Evolutionary conservation across 2,329 filamentous ascomycete genomes (phyloP).

Genomic region (Cercospora sp.): DNA sequence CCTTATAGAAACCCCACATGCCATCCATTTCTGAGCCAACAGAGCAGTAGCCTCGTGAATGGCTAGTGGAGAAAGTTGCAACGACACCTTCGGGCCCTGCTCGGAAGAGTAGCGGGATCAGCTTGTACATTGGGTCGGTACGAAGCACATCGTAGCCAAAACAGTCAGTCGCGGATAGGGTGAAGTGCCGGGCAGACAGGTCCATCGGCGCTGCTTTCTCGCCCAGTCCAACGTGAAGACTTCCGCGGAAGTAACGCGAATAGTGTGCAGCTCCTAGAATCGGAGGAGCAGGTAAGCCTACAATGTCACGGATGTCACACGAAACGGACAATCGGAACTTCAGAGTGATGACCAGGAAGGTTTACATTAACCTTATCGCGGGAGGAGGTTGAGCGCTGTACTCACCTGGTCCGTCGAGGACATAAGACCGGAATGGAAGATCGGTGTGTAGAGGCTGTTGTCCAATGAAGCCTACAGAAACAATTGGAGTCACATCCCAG

Average conservation of each 20-base stretch:
- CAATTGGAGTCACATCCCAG: slow-evolving; percentile 59
- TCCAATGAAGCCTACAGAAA: slow-evolving; percentile 57
- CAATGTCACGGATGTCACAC: neutral
- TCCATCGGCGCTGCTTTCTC: slow-evolving; percentile 75
- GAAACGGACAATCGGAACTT: no score
- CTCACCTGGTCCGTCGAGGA: slow-evolving; percentile 57
- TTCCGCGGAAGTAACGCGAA: slow-evolving; percentile 60
- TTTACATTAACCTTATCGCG: neutral
- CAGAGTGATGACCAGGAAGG: neutral
- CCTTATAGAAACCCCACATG: slow-evolving; percentile 73
- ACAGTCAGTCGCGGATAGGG: slow-evolving; percentile 67
- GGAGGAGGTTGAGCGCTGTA: neutral
- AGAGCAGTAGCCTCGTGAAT: slow-evolving; percentile 63
- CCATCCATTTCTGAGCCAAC: slow-evolving; percentile 73
- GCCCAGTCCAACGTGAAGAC: slow-evolving; percentile 68
- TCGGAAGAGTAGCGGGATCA: slow-evolving; percentile 71
- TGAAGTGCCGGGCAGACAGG: slow-evolving; percentile 65
- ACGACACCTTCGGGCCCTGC: slow-evolving; percentile 64
- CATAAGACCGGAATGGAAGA: slow-evolving; percentile 65
- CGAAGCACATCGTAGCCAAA: slow-evolving; percentile 72
- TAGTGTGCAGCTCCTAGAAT: slow-evolving; percentile 55
- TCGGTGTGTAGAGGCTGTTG: slow-evolving; percentile 61
- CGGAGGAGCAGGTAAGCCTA: neutral
- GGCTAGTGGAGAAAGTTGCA: slow-evolving; percentile 66
- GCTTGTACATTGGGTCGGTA: slow-evolving; percentile 73